A percentile compares a stretch with the other conserved stretches of the same genome.
These are phyloP conservation scores for Selaginella moellendorffii DNA, from an alignment of 75 land plant genomes.

Conservation along the genomic window DNA sequence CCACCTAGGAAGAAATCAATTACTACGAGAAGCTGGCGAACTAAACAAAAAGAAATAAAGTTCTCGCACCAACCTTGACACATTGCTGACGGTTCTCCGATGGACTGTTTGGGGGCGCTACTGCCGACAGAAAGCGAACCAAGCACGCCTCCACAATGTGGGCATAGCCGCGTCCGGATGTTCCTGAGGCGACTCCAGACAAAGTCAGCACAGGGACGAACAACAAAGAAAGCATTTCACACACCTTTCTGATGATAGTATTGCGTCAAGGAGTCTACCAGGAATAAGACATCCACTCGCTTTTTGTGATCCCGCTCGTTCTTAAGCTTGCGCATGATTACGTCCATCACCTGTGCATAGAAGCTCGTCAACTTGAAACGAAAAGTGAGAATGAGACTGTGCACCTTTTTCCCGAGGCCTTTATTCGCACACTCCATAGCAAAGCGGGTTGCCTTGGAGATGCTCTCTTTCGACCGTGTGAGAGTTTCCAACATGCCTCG, in stretches of 20 bases:
- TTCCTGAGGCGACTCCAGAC: no score
- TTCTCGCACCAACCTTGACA: neutral
- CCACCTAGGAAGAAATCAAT: no score
- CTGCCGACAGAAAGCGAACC: neutral
- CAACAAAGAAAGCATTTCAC: neutral
- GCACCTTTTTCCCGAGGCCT: neutral
- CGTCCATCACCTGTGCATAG: neutral
- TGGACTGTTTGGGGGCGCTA: neutral
- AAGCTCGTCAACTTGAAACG: no score
- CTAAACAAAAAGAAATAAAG: no score
- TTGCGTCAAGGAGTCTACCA: neutral
- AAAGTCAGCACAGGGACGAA: no score
- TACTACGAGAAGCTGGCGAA: no score
- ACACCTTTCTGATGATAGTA: neutral
- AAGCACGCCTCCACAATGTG: neutral
- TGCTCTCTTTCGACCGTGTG: neutral
- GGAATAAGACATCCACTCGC: neutral
- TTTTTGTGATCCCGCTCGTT: neutral
- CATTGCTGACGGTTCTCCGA: neutral
- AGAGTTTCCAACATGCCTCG: neutral
- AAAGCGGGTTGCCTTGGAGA: neutral
- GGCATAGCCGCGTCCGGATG: neutral
- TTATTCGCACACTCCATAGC: neutral
- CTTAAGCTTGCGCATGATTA: neutral
- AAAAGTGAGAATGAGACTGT: neutral